Percentiles rank a stretch among this genome's conserved stretches.
These are phyloP conservation scores for Pseudogymnoascus sp. DNA, from an alignment of 2,329 filamentous ascomycete genomes.

Conservation along the genomic window DNA sequence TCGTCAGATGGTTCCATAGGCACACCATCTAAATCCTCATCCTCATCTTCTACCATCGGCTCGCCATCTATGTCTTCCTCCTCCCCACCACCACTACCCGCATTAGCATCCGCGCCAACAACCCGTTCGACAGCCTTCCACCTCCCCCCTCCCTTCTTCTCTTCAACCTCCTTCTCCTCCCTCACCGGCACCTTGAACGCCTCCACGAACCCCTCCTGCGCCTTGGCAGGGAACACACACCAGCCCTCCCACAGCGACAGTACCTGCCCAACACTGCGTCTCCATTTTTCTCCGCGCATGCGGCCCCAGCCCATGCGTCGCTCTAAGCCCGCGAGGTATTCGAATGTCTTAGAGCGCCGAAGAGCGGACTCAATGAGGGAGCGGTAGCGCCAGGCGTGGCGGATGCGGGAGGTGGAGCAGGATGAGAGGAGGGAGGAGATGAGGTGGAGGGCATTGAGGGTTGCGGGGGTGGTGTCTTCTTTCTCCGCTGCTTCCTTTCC, in stretches of 20 bases:
- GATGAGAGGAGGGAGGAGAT: constrained; percentile 63
- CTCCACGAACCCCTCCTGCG: constrained; percentile 62
- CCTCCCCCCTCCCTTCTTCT: constrained; percentile 31
- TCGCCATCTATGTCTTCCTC: constrained; percentile 40
- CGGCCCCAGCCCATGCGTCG: constrained; percentile 59
- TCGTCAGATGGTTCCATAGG: constrained; percentile 39
- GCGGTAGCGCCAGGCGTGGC: constrained; percentile 63
- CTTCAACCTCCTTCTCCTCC: constrained; percentile 37
- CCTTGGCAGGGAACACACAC: constrained; percentile 67
- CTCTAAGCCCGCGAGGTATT: constrained; percentile 55
- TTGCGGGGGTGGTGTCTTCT: constrained; percentile 63
- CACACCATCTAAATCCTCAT: constrained; percentile 33
- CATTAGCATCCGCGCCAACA: constrained; percentile 28
- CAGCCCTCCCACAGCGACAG: constrained; percentile 57
- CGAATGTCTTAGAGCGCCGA: constrained; percentile 52
- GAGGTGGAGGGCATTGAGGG: constrained; percentile 74
- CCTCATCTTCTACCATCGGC: constrained; percentile 29
- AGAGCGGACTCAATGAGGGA: constrained; percentile 57
- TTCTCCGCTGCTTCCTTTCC: constrained; percentile 37
- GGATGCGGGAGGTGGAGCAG: constrained; percentile 54
- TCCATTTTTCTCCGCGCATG: constrained; percentile 60
- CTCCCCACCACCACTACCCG: constrained; percentile 28
- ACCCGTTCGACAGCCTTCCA: constrained; percentile 32
- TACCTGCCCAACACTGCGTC: constrained; percentile 49
- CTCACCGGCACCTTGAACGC: constrained; percentile 43